Evolutionary conservation across 2,329 filamentous ascomycete genomes (phyloP), one percentile per base, ranked within the genome.

Genomic region (Aspergillus piperis): DNA sequence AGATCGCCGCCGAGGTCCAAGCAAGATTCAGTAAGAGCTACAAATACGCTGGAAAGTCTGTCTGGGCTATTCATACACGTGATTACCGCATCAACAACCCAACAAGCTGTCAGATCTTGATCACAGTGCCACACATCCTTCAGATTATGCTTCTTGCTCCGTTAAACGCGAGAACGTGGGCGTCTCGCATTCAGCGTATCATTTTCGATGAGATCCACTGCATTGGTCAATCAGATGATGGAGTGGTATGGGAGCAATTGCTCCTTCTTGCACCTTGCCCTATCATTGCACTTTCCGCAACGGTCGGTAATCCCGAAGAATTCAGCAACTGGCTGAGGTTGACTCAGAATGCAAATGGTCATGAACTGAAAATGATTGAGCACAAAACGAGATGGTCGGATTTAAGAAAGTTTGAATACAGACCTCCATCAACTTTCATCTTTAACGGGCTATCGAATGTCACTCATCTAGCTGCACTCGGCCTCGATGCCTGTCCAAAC

Each of bases 131-230:
- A 0, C 87, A 92, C 69, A 88, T 94, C 41, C 78, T 94, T 2
- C 90, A 93, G 67, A 92, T 90, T 57, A 90, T 94, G 88, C 79
- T 93, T 1, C 77, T 90, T 53, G 81, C 84, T 0, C 86, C 89
- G 0, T 78, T 80, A 0, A 90, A 92, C 65, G 87, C 89, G 3
- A 84, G 82, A 8, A 77, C 79, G 2, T 94, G 90, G 90, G 84
- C 89, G 0, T 81, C 81, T 3, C 80, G 88, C 55, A 83, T 93
- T 13, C 90, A 86, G 67, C 83, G 89, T 52, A 92, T 93, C 70
- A 91, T 93, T 54, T 93, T 93, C 60, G 90, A 94, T 68, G 90
- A 94, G 75, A 87, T 93, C 2, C 90, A 94, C 71, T 91, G 86
- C 36, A 93, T 94, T 61, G 89, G 90, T 0, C 87, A 92, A 70